Base-by-base conservation (phyloP, 2,329 filamentous ascomycete genomes). In the Aspergillus alliaceus region DNA sequence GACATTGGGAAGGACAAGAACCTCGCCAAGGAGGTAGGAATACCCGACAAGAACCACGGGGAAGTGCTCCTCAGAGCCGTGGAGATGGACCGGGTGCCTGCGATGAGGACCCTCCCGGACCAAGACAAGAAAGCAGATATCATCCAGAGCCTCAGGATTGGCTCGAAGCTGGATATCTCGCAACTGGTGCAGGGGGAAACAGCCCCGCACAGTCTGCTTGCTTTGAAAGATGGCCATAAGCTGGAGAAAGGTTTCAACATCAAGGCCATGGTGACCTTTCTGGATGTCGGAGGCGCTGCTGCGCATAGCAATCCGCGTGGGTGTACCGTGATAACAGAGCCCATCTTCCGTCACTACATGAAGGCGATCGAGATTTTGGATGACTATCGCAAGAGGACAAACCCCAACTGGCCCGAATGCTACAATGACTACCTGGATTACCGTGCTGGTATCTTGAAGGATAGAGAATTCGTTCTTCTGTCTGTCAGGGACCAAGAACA, bases 151-250 rank as follows among this genome's bases (percentile, higher is more conserved):
- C 63, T 78, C 14, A 61, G 69, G 52, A 64, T 76, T 18, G 75
- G 74, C 3, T 67, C 71, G 14, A 64, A 68, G 20, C 64, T 77
- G 48, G 77, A 77, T 59, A 68, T 75, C 15, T 69, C 70, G 2
- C 75, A 77, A 57, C 53, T 77, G 3, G 74, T 71, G 2, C 75
- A 77, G 53, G 75, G 69, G 1, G 75, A 77, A 58, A 74, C 69
- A 56, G 66, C 69, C 2, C 74, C 62, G 14, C 66, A 59, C 11
- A 72, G 67, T 37, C 57, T 77, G 11, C 53, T 62, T 25, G 64
- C 64, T 29, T 58, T 76, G 4, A 47, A 60, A 7, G 49, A 57
- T 3, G 64, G 75, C 55, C 54, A 57, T 18, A 65, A 61, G 7
- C 55, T 67, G 22, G 51, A 64, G 20, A 64, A 65, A 12, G 72